Evolutionary conservation across 2,329 filamentous ascomycete genomes (phyloP).

Genomic region (Stemphylium lycopersici): DNA sequence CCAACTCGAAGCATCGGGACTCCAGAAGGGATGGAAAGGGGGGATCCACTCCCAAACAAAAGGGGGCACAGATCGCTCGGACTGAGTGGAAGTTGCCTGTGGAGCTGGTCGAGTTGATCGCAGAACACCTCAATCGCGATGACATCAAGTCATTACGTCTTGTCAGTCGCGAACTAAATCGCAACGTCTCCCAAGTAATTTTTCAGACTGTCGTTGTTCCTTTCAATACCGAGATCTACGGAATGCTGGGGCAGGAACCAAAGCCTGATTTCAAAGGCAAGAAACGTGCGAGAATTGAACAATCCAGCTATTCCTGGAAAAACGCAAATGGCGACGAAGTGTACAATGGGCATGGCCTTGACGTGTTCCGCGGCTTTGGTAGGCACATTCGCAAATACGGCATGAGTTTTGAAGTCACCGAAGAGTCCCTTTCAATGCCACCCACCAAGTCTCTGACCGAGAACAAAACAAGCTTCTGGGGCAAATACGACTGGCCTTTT

Average conservation of each 20-base stretch:
- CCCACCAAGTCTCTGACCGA: conserved; percentile 64
- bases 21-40: not conserved
- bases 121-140: conserved; percentile 60
- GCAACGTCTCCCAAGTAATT: conserved; percentile 62
- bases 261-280: conserved; percentile 46
- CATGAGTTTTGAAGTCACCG: conserved; percentile 71
- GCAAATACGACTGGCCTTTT: conserved; percentile 69
- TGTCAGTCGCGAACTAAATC: conserved; percentile 65
- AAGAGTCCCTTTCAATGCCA: conserved; percentile 57
- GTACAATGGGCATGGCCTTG: conserved; percentile 64
- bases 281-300: conserved; percentile 36
- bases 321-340: conserved; percentile 52
- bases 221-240: conserved; percentile 69
- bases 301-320: conserved; percentile 48
- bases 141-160: conserved; percentile 67
- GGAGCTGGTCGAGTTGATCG: conserved; percentile 67
- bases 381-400: conserved; percentile 67
- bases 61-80: conserved; percentile 37
- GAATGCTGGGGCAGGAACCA: conserved; percentile 53
- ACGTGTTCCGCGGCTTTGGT: conserved; percentile 67
- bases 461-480: conserved; percentile 65
- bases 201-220: conserved; percentile 70
- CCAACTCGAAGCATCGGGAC: conserved; percentile 1
- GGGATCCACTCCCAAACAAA: not conserved
- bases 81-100: conserved; percentile 58